Conservation (phyloP, 139 green algal species). For the Chlamydomonas applanata region DNA sequence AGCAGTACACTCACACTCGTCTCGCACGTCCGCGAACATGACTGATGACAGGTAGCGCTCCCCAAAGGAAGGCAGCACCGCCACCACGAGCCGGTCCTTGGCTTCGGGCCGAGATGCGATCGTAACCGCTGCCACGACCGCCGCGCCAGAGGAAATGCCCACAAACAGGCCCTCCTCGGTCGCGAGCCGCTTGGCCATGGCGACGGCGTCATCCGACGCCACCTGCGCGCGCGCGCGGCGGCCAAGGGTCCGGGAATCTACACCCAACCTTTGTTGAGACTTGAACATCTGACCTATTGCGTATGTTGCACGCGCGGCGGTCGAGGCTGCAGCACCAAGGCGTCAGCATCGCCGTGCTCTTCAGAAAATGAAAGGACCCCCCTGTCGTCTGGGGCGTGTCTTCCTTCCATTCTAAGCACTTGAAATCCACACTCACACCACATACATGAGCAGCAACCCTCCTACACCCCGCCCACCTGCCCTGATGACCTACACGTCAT, state of each 20-base stretch:
- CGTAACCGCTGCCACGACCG: slow-evolving; percentile 57
- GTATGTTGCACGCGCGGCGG: not conserved
- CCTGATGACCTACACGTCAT: not conserved
- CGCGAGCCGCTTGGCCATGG: slow-evolving; percentile 84
- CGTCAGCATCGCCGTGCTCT: not conserved
- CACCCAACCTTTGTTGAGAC: not conserved
- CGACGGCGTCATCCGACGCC: slow-evolving; percentile 78
- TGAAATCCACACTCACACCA: too few species aligned
- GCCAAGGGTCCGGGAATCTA: not conserved
- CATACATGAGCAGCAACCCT: not conserved
- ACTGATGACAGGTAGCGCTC: slow-evolving; percentile 90
- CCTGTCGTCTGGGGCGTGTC: too few species aligned
- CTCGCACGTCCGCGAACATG: slow-evolving; percentile 78
- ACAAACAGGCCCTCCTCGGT: slow-evolving; percentile 88
- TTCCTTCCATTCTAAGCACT: too few species aligned
- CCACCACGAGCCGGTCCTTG: slow-evolving; percentile 75
- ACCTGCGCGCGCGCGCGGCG: slow-evolving; percentile 43
- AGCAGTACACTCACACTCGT: slow-evolving; percentile 61
- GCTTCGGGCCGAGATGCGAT: slow-evolving; percentile 87
- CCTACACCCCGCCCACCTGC: not conserved
- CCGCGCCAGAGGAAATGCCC: slow-evolving; percentile 88
- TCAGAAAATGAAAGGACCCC: not conserved
- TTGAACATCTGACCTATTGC: not conserved
- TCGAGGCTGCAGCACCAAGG: not conserved
- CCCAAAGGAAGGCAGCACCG: slow-evolving; percentile 86